These are phyloP conservation scores for Tetrastigma voinierianum DNA, from an alignment of 164 flowering plant genomes.

Conservation along the genomic window DNA sequence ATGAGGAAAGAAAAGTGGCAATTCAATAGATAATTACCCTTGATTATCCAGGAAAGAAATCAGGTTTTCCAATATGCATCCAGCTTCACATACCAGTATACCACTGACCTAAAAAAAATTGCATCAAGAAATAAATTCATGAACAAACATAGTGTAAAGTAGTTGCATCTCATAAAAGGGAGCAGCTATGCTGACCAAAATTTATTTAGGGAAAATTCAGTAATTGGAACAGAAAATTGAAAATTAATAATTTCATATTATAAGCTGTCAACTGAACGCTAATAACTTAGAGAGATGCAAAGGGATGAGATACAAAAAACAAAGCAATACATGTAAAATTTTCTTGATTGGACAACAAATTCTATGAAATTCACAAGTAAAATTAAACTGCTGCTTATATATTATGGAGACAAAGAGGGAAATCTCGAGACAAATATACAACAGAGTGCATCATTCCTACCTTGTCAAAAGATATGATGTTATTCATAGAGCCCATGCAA, in stretches of 20 bases:
- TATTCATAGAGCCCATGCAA: conserved; percentile 72
- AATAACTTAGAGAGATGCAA: no score
- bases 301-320: no score
- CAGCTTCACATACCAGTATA: conserved; percentile 95
- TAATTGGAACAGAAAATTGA: no score
- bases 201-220: no score
- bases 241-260: no score
- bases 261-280: no score
- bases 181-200: no score
- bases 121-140: not conserved
- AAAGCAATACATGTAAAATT: no score
- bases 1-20: conserved; percentile 1
- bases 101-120: conserved; percentile 72
- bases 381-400: no score
- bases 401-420: not conserved
- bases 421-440: not conserved
- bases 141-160: not conserved
- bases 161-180: not conserved
- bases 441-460: conserved; percentile 24
- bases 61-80: conserved; percentile 94
- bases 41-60: conserved; percentile 65
- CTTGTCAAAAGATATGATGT: conserved; percentile 77
- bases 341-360: no score
- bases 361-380: no score
- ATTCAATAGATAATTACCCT: conserved; percentile 50